Evolutionary conservation across 208 protist species (phyloP), one percentile per base, ranked within the genome.

Genomic region (Endotrypanum monterogeii): DNA sequence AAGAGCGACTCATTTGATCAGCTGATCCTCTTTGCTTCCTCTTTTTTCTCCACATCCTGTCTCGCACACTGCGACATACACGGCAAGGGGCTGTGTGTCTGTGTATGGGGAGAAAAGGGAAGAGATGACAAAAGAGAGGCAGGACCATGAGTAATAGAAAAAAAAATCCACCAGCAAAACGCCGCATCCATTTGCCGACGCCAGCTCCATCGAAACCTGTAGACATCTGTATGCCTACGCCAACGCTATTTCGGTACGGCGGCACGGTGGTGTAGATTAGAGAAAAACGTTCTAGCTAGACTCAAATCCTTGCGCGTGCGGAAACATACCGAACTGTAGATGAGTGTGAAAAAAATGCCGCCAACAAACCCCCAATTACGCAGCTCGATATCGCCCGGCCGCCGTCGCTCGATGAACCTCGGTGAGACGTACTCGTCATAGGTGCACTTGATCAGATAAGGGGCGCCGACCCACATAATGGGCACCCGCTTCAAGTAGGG

Each of bases 301-400:
- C 71, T 54, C 41, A 91, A 80, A 54, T 95, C 90, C 0, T 35
- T 71, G 1, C 78, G 74, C 4, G 89, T 93, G 39, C 87, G 83
- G 3, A 97, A 75, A 11, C 93, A 87, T 1, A 97, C 65, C 0
- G 86, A 76, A 35, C 82, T 83, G 76, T 94, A 95, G 4, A 94
- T 93, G 12, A 94, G 69, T 18, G 84, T 75, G 70, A 93, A 97
- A 79, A 92, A 95, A 39, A 89, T 79, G 4, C 93, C 93, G 41
- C 93, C 93, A 28, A 97, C 63, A 76, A 91, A 93, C 12, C 93
- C 90, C 85, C 88, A 94, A 72, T 95, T 97, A 52, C 85, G 86
- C 35, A 94, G 69, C 63, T 94, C 88, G 51, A 94, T 92, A 35
- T 84, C 72, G 5, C 80, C 86, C 1, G 46, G 35, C 9, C 77